A percentile compares a stretch with the other conserved stretches of the same genome.
Evolutionary conservation across 352 stramenopile genomes (phyloP).

Genomic region (Pythium apleroticum): DNA sequence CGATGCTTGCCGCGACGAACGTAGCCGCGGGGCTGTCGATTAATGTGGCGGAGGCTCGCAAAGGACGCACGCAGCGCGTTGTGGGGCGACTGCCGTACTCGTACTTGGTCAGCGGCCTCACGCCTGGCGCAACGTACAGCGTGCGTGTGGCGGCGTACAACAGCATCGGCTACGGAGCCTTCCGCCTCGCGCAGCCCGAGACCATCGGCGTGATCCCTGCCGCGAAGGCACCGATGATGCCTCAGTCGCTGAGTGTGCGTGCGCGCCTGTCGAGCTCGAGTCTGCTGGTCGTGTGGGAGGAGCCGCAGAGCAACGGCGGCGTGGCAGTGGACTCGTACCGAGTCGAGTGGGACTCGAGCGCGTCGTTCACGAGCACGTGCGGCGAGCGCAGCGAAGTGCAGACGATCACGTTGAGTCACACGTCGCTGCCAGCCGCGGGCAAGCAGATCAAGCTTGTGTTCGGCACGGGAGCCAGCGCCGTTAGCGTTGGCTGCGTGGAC

Average conservation of each 20-base stretch:
- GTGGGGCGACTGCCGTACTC: conserved; percentile 82
- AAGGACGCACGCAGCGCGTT: conserved; percentile 52
- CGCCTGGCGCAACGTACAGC: conserved; percentile 77
- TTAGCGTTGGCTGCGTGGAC: conserved; percentile 36
- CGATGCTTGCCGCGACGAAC: conserved; percentile 22
- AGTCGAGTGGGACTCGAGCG: conserved; percentile 94
- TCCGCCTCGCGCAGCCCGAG: conserved; percentile 42
- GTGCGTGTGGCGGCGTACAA: conserved; percentile 94
- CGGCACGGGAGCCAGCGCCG: conserved; percentile 1
- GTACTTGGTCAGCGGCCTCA: conserved; percentile 80
- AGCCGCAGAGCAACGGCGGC: conserved; percentile 81
- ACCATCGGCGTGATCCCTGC: conserved; percentile 35
- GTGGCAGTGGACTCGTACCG: conserved; percentile 82
- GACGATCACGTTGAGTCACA: conserved; percentile 39
- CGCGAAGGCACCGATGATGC: conserved; percentile 51
- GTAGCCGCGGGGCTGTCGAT: conserved; percentile 16
- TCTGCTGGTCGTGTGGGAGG: conserved; percentile 71
- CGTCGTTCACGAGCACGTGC: conserved; percentile 84
- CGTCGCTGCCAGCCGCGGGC: conserved; percentile 6
- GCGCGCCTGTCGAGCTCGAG: conserved; percentile 61
- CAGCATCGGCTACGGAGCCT: conserved; percentile 89
- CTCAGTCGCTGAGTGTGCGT: conserved; percentile 80
- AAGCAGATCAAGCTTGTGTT: conserved; percentile 35
- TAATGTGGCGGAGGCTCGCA: conserved; percentile 39
- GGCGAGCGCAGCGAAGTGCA: conserved; percentile 74